Evolutionary conservation across 176 grass and related monocot species (phyloP), one percentile per base, ranked within the genome.

Genomic region (Oropetium thomaeum): DNA sequence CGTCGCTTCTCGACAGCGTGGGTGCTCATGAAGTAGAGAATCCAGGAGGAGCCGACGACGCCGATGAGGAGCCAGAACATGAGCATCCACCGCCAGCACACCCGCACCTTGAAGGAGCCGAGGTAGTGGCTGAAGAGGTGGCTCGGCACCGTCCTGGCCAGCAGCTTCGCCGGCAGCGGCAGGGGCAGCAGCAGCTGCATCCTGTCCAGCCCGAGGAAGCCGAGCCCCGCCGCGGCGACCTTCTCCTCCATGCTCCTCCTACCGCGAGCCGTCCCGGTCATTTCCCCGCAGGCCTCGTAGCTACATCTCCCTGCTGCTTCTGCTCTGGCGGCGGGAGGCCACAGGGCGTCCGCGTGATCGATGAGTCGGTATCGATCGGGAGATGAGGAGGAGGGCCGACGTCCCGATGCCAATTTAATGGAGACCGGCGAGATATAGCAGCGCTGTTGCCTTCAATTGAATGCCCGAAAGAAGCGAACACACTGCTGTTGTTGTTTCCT

Each of bases 41-140:
- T 67, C 45, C 25, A 13, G 2, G 15, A 2, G 65, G 65, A 75
- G 61, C 3, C 2, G 57, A 92, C 1, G 4, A 61, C 2, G 80
- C 87, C 86, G 27, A 15, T 1, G 15, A 70, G 1, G 10, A 99
- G 0, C 92, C 96, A 99, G 30, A 90, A 5, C 22, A 82, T 1
- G 19, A 95, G 54, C 45, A 84, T n/a, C 73, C 79, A 88, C 1
- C 73, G 37, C 65, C 84, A 86, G 28, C 58, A 67, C 39, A 86
- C 75, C 17, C 71, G 81, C 11, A 83, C 5, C 81, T 49, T 81
- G 34, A 79, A 89, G 30, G 77, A 62, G 3, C 53, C 78, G 27
- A 91, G 68, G 81, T 85, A 93, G 75, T 75, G 72, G 70, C 49
- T 85, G 53, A 33, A 82, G 10, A 91, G 62, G 37, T 93, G 90